A percentile compares a stretch with the other conserved stretches of the same genome.
Conservation (phyloP, 768 basidiomycete genomes). For the Lyophyllum shimeji region DNA sequence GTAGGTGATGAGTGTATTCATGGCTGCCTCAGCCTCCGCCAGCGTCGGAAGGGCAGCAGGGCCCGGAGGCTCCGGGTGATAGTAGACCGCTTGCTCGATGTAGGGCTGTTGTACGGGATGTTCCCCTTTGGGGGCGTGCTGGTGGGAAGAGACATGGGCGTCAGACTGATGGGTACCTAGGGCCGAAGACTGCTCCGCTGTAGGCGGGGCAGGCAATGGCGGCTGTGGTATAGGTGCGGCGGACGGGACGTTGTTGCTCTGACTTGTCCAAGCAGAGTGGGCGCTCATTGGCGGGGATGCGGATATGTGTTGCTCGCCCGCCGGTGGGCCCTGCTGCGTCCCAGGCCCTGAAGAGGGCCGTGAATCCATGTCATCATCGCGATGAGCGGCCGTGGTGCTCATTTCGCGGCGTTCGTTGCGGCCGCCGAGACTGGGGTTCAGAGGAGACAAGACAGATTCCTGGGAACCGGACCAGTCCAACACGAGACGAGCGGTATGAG, state of each 20-base stretch:
- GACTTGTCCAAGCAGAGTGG: slow-evolving; percentile 18
- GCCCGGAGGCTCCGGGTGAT: background rate
- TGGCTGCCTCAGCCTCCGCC: slow-evolving; percentile 52
- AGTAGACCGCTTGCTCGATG: background rate
- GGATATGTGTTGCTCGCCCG: slow-evolving; percentile 8
- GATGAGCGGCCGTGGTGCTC: slow-evolving; percentile 17
- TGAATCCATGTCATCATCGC: slow-evolving; percentile 24
- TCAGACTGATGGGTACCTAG: background rate
- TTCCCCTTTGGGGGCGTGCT: background rate
- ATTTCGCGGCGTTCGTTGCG: slow-evolving; percentile 27
- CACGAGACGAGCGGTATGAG: slow-evolving; percentile 19
- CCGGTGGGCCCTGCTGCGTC: background rate
- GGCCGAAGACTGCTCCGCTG: background rate
- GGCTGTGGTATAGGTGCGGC: slow-evolving; percentile 9
- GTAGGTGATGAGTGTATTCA: slow-evolving; percentile 54
- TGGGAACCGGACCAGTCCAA: slow-evolving; percentile 1
- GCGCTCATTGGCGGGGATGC: slow-evolving; percentile 17
- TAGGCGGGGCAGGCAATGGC: slow-evolving; percentile 8
- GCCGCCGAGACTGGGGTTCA: slow-evolving; percentile 38
- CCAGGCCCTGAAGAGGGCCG: slow-evolving; percentile 37
- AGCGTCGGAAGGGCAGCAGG: slow-evolving; percentile 31
- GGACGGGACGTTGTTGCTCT: slow-evolving; percentile 16
- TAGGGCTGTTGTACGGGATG: background rate
- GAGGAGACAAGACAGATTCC: slow-evolving; percentile 29
- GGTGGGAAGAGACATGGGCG: slow-evolving; percentile 2